phyloP scores from a whole-genome alignment of 169 alveolate species.

The Eimeria brunetti region DNA sequence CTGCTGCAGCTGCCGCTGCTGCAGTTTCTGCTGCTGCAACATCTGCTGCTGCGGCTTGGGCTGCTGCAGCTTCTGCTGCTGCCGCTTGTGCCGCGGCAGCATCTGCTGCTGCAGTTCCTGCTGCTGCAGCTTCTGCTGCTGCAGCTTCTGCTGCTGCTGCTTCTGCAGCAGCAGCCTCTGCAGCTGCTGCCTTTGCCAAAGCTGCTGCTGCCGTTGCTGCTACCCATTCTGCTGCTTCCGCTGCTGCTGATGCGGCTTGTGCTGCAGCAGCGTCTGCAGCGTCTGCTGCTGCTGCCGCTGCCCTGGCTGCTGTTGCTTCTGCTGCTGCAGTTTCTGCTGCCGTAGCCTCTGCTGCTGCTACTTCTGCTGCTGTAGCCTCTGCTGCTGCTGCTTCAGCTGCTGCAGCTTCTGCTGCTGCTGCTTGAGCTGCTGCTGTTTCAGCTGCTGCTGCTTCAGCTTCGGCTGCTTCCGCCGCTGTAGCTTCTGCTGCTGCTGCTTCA shows the following conservation, averaged over 20 bases:
- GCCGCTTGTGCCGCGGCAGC: slow-evolving; percentile 4
- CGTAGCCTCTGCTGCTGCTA: slow-evolving; percentile 1
- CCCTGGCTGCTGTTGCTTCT: neutral
- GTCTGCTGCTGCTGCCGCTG: slow-evolving; percentile 7
- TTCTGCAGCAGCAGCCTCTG: neutral
- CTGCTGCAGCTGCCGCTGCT: neutral
- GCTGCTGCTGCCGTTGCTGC: neutral
- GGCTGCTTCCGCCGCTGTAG: neutral
- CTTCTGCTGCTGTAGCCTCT: slow-evolving; percentile 4
- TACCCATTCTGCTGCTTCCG: neutral
- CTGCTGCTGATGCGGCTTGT: slow-evolving; percentile 1
- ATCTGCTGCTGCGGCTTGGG: neutral
- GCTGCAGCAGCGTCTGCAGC: neutral
- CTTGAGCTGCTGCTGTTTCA: slow-evolving; percentile 15
- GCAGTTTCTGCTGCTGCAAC: neutral
- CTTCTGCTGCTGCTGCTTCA: neutral
- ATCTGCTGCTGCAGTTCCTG: neutral
- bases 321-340: slow-evolving; percentile 27
- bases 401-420: slow-evolving; percentile 38
- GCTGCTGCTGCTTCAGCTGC: slow-evolving; percentile 31
- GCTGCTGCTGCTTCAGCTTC: slow-evolving; percentile 14
- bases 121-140: slow-evolving; percentile 32
- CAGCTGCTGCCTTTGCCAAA: neutral
- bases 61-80: slow-evolving; percentile 31
- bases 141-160: neutral